phyloP scores from a whole-genome alignment of 164 flowering plant species.

The Cinnamomum micranthum region DNA sequence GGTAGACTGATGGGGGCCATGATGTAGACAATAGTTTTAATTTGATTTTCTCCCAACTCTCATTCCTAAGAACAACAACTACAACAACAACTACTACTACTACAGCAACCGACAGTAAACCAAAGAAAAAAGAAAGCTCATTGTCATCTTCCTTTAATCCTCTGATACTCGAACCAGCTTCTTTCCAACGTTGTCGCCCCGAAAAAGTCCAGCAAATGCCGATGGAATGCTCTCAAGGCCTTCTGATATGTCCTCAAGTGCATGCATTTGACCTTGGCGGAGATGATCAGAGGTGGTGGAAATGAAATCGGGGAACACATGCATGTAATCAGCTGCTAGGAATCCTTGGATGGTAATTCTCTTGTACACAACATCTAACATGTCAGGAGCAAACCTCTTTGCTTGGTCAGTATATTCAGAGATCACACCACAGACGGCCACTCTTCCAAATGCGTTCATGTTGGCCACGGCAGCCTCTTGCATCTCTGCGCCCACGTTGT shows the following conservation, averaged over 20 bases:
- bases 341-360: conserved; percentile 64
- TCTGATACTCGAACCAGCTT: conserved; percentile 48
- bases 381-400: conserved; percentile 40
- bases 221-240: conserved; percentile 62
- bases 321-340: conserved; percentile 36
- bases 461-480: conserved; percentile 64
- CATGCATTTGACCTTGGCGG: conserved; percentile 28
- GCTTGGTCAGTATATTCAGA: conserved; percentile 43
- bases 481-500: conserved; percentile 82
- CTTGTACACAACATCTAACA: conserved; percentile 54
- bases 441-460: conserved; percentile 65
- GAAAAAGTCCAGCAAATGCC: conserved; percentile 58
- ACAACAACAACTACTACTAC: too few relatives aligned
- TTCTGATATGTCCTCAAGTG: conserved; percentile 53
- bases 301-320: conserved; percentile 35
- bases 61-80: too few relatives aligned
- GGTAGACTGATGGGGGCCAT: too few relatives aligned
- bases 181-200: conserved; percentile 61
- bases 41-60: too few relatives aligned
- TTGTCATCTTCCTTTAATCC: conserved; percentile 14
- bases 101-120: too few relatives aligned
- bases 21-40: too few relatives aligned
- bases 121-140: too few relatives aligned
- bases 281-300: conserved; percentile 35
- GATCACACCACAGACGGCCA: conserved; percentile 65